A percentile compares a stretch with the other conserved stretches of the same genome.
These are phyloP conservation scores for Wickerhamiella azyma DNA, from an alignment of 805 yeast species.

Conservation along the genomic window DNA sequence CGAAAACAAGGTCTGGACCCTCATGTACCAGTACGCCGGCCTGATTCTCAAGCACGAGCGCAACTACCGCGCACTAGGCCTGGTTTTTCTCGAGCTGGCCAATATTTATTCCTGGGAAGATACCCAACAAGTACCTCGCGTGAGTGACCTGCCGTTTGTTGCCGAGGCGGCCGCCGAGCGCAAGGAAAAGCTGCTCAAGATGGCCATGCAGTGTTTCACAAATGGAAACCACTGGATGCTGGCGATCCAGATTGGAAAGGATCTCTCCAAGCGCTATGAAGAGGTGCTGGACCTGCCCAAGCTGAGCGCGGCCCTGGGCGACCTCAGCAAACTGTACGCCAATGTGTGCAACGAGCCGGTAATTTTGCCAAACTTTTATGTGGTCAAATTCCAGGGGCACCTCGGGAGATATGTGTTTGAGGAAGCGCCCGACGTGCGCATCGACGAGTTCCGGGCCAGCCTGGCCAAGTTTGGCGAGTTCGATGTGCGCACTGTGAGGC, in stretches of 20 bases:
- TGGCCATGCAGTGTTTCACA: conserved; percentile 7
- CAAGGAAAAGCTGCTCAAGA: conserved; percentile 1
- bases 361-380: conserved; percentile 3
- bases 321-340: neutral
- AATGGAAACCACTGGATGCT: conserved; percentile 6
- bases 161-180: conserved; percentile 1
- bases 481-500: neutral
- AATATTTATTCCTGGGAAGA: neutral
- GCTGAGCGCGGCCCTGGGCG: neutral
- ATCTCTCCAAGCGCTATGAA: neutral
- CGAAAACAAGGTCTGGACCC: neutral
- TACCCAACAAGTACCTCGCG: neutral
- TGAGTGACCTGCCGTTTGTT: neutral
- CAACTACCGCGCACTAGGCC: conserved; percentile 3
- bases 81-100: conserved; percentile 1
- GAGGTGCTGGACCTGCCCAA: neutral
- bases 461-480: neutral
- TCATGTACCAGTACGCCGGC: conserved; percentile 1
- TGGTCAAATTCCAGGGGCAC: neutral
- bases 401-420: neutral
- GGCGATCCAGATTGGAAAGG: neutral
- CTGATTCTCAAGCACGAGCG: neutral
- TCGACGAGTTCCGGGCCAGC: neutral
- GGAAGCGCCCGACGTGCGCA: neutral
- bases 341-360: neutral